These are phyloP conservation scores for Cairneyella variabilis DNA, from an alignment of 495 filamentous ascomycete genomes.

Conservation along the genomic window DNA sequence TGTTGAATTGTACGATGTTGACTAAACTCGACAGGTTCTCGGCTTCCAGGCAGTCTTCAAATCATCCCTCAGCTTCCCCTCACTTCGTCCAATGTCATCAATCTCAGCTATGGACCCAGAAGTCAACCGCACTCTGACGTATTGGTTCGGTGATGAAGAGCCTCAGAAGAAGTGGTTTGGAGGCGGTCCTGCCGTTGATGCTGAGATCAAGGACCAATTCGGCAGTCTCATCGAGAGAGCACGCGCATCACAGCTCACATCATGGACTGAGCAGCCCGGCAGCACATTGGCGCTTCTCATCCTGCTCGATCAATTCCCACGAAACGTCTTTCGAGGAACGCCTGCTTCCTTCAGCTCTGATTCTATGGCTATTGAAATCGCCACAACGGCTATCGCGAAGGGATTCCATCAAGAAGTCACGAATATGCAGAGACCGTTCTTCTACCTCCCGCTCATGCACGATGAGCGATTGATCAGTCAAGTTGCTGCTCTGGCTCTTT, in stretches of 20 bases:
- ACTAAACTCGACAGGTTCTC: conserved; percentile 2
- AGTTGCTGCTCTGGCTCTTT: conserved; percentile 26
- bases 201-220: conserved; percentile 19
- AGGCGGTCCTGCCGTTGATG: conserved; percentile 13
- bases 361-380: conserved; percentile 26
- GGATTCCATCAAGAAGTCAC: conserved; percentile 29
- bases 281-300: conserved; percentile 19
- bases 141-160: conserved; percentile 11
- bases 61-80: background rate
- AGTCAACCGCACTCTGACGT: conserved; percentile 8
- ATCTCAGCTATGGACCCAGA: conserved; percentile 1
- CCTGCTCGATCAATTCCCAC: conserved; percentile 23
- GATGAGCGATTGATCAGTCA: conserved; percentile 32
- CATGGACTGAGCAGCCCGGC: conserved; percentile 14
- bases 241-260: conserved; percentile 5
- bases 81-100: conserved; percentile 12
- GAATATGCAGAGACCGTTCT: conserved; percentile 26
- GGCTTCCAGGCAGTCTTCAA: conserved; percentile 9
- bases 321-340: conserved; percentile 19
- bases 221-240: conserved; percentile 9
- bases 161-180: conserved; percentile 12
- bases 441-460: conserved; percentile 37
- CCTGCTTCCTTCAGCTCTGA: conserved; percentile 28
- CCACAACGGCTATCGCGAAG: conserved; percentile 27
- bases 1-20: background rate